phyloP scores from a whole-genome alignment of 768 basidiomycete species.

The Porpolomopsis calyptriformis region DNA sequence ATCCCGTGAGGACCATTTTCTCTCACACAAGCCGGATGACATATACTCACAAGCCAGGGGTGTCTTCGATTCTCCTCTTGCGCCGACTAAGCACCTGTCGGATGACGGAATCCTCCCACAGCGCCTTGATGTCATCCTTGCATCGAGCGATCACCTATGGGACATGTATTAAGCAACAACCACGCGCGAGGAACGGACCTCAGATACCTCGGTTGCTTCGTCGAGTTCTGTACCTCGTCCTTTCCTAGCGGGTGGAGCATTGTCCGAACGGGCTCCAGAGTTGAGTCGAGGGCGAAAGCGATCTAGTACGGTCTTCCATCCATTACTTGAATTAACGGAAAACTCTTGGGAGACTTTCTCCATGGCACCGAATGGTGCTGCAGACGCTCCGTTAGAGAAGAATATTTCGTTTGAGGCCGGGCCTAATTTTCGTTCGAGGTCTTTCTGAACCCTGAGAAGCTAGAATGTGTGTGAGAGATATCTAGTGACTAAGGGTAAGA shows the following conservation, averaged over 20 bases:
- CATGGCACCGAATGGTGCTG: slow-evolving; percentile 30
- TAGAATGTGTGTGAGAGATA: not conserved
- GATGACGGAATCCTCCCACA: slow-evolving; percentile 60
- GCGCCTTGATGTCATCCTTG: slow-evolving; percentile 51
- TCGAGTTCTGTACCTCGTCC: slow-evolving; percentile 38
- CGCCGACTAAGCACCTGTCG: slow-evolving; percentile 47
- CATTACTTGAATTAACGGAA: slow-evolving; percentile 49
- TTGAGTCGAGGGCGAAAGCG: slow-evolving; percentile 32
- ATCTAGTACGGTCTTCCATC: slow-evolving; percentile 56
- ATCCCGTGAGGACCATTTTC: slow-evolving; percentile 1
- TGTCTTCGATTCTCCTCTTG: slow-evolving; percentile 52
- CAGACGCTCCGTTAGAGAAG: slow-evolving; percentile 27
- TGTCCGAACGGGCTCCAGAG: not conserved
- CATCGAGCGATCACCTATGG: slow-evolving; percentile 51
- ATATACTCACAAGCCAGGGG: slow-evolving; percentile 59
- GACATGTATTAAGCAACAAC: no score
- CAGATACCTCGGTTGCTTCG: slow-evolving; percentile 44
- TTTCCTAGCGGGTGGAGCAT: slow-evolving; percentile 12
- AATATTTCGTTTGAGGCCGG: slow-evolving; percentile 44
- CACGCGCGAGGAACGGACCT: no score
- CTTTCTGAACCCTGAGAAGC: slow-evolving; percentile 43
- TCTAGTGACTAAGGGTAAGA: not conserved
- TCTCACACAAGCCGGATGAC: not conserved
- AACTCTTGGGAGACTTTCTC: slow-evolving; percentile 36
- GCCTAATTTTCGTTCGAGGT: slow-evolving; percentile 52